Conservation (phyloP, 257 asterid species). For the Orobanche coerulescens region DNA sequence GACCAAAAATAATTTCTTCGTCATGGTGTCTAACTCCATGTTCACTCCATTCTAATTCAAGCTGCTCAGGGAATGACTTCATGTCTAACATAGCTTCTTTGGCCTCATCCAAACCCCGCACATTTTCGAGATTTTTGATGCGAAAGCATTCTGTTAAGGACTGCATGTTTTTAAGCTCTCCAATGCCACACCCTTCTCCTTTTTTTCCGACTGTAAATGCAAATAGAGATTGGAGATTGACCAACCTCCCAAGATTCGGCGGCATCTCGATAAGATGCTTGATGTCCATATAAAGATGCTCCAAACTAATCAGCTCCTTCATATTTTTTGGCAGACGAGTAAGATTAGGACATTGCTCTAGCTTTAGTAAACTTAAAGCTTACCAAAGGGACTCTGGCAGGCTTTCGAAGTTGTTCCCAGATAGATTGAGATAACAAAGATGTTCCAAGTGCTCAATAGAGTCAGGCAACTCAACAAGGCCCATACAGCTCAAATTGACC, state of each 20-base stretch:
- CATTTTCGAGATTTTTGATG: not conserved
- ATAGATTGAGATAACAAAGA: conserved; percentile 43
- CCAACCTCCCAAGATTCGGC: conserved; percentile 25
- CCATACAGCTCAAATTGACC: conserved; percentile 29
- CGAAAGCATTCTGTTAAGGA: conserved; percentile 25
- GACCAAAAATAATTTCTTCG: not conserved
- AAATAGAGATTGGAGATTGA: conserved; percentile 27
- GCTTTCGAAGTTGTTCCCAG: conserved; percentile 24
- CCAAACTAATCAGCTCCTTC: conserved; percentile 28
- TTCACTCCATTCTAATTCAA: not conserved
- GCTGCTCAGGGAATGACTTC: not conserved
- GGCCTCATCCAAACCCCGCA: not conserved
- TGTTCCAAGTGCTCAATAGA: conserved; percentile 27
- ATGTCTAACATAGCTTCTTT: not conserved
- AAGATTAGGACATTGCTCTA: conserved; percentile 22
- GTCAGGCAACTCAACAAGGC: conserved; percentile 29
- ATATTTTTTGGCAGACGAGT: conserved; percentile 20
- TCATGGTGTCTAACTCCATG: not conserved
- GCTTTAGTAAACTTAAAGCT: conserved; percentile 30
- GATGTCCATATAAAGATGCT: conserved; percentile 23
- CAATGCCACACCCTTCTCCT: conserved; percentile 25
- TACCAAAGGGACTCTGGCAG: conserved; percentile 30
- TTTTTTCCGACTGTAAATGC: conserved; percentile 26
- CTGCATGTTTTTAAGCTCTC: conserved; percentile 31
- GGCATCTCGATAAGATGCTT: conserved; percentile 24